Percentiles rank a stretch among this genome's conserved stretches.
These are phyloP conservation scores for Aspergillus egyptiacus DNA, from an alignment of 495 filamentous ascomycete genomes.

Conservation along the genomic window DNA sequence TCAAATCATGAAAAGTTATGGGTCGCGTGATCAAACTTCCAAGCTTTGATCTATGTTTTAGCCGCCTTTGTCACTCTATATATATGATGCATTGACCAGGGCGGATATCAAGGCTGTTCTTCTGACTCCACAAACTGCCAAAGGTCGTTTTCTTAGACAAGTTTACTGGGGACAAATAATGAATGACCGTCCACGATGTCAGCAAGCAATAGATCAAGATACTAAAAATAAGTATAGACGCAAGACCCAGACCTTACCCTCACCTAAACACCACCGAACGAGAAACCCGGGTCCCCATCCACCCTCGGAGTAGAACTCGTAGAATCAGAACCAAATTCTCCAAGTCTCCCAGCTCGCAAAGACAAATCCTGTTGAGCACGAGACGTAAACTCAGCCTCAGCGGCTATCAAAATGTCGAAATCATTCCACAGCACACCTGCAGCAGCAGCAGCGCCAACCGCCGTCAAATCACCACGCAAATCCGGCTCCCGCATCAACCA, in stretches of 20 bases:
- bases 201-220: too few relatives aligned
- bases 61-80: too few relatives aligned
- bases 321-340: neutral
- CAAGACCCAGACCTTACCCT: neutral
- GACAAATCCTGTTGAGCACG: conserved; percentile 6
- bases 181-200: too few relatives aligned
- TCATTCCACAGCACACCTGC: conserved; percentile 30
- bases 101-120: too few relatives aligned
- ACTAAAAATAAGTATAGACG: neutral
- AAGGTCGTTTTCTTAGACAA: too few relatives aligned
- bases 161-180: too few relatives aligned
- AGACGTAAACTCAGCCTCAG: conserved; percentile 19
- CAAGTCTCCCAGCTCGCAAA: conserved; percentile 14
- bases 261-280: neutral
- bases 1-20: too few relatives aligned
- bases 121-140: too few relatives aligned
- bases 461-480: conserved; percentile 6
- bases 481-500: conserved; percentile 3
- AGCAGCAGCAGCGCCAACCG: conserved; percentile 2
- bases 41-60: neutral
- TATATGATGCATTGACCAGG: too few relatives aligned
- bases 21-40: too few relatives aligned
- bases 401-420: conserved; percentile 34
- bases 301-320: neutral
- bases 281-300: neutral